Evolutionary conservation across 371 early-diverging fungal species (phyloP), one percentile per base, ranked within the genome.

Genomic region (Rhizopus stolonifer): DNA sequence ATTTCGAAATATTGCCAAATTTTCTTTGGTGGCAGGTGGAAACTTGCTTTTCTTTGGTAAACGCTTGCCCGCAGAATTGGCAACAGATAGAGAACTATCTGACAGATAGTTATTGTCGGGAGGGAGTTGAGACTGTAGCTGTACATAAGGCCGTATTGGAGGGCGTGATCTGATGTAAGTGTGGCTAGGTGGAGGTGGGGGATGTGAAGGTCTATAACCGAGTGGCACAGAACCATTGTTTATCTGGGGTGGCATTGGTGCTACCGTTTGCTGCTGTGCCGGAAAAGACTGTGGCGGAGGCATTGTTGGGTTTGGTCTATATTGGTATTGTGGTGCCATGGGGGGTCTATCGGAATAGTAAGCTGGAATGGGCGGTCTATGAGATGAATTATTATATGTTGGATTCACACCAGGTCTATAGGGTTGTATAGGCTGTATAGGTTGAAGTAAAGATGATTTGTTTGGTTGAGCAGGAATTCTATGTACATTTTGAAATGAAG

Each of bases 1-100:
- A 9, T 82, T 73, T 14, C 94, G 80, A 64, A 89, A 92, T 58
- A 77, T 72, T 50, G 87, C 89, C 38, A 96, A 57, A 10, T 85
- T 79, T 36, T 92, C 87, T 15, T 74, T 50, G 0, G 87, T 81
- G 0, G 79, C 69, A 11, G 77, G 74, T 44, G 70, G 74, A 29
- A 75, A 74, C 17, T 52, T 60, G 25, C 63, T 67, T 24, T 64
- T 52, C 38, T 69, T 76, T 14, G 60, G 54, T 21, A 7, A 15
- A 17, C 51, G 48, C 18, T 59, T 56, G 8, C 74, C 74, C 10
- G 69, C 75, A 9, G 48, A 5, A 22, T 53, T 46, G 2, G 75
- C 71, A 6, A 61, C 67, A 14, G 67, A 52, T 4, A 74, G 21
- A 9, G 75, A 74, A 39, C 71, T 71, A 24, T 74, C 75, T 1